Evolutionary conservation across 2,329 filamentous ascomycete genomes (phyloP).

Genomic region (Aspergillus sp.): DNA sequence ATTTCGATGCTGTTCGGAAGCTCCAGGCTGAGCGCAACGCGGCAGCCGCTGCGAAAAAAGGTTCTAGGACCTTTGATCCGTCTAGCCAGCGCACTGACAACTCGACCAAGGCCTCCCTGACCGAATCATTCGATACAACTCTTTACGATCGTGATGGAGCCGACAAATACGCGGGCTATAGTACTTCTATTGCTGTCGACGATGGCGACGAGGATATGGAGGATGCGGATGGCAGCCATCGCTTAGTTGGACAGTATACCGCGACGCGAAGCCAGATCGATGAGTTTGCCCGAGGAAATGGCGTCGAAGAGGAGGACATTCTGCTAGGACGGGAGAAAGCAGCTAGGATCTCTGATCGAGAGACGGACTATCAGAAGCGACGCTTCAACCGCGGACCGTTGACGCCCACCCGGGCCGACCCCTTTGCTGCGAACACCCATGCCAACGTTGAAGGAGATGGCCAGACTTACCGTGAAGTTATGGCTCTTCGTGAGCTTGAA

Average conservation of each 20-base stretch:
- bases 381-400: conserved; percentile 81
- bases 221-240: conserved; percentile 73
- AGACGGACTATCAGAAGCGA: conserved; percentile 97
- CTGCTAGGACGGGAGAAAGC: conserved; percentile 85
- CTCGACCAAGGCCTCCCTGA: conserved; percentile 89
- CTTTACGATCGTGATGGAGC: conserved; percentile 79
- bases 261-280: conserved; percentile 90
- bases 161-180: conserved; percentile 88
- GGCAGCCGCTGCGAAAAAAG: conserved; percentile 75
- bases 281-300: conserved; percentile 83
- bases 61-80: conserved; percentile 77
- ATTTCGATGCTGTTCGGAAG: conserved; percentile 85
- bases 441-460: conserved; percentile 71
- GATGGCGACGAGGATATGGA: conserved; percentile 80
- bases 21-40: conserved; percentile 93
- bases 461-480: conserved; percentile 83
- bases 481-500: conserved; percentile 88
- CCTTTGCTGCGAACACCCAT: conserved; percentile 77
- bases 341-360: conserved; percentile 86
- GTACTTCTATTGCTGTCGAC: conserved; percentile 80
- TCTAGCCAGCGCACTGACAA: conserved; percentile 80
- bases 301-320: conserved; percentile 90
- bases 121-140: conserved; percentile 80
- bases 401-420: conserved; percentile 83
- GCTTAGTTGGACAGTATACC: conserved; percentile 93